Conservation (phyloP, 108 stramenopile genomes). For the Discostella stelligeroides region DNA sequence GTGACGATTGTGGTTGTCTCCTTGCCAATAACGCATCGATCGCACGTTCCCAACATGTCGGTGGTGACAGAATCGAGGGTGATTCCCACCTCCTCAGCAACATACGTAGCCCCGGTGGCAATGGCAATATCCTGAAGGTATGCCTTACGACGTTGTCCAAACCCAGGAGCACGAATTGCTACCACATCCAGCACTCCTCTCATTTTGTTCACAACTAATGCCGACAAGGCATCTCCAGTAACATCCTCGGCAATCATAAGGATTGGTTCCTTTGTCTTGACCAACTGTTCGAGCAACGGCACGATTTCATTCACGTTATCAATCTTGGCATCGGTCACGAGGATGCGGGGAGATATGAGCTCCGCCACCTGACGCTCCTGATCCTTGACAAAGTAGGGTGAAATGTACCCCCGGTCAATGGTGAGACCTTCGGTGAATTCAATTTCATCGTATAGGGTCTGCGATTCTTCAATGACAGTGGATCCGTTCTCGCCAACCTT, state of each 20-base stretch:
- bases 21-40: constrained; percentile 92
- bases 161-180: constrained; percentile 96
- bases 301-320: constrained; percentile 94
- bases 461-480: constrained; percentile 95
- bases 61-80: constrained; percentile 91
- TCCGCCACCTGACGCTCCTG: constrained; percentile 95
- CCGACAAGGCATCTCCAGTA: constrained; percentile 95
- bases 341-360: constrained; percentile 74
- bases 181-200: constrained; percentile 96
- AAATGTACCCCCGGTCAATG: constrained; percentile 96
- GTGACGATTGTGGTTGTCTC: constrained; percentile 95
- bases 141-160: constrained; percentile 93
- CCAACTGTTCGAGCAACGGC: constrained; percentile 93
- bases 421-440: constrained; percentile 98
- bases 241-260: constrained; percentile 97
- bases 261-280: constrained; percentile 95
- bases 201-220: constrained; percentile 99
- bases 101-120: constrained; percentile 95
- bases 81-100: constrained; percentile 96
- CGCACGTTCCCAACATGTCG: constrained; percentile 95
- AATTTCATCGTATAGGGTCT: constrained; percentile 94
- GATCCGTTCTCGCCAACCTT: constrained; percentile 96
- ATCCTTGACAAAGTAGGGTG: constrained; percentile 98
- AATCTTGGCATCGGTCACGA: constrained; percentile 97
- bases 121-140: constrained; percentile 98